Base-by-base conservation (phyloP, 768 basidiomycete genomes). In the Dioszegia crocea region DNA sequence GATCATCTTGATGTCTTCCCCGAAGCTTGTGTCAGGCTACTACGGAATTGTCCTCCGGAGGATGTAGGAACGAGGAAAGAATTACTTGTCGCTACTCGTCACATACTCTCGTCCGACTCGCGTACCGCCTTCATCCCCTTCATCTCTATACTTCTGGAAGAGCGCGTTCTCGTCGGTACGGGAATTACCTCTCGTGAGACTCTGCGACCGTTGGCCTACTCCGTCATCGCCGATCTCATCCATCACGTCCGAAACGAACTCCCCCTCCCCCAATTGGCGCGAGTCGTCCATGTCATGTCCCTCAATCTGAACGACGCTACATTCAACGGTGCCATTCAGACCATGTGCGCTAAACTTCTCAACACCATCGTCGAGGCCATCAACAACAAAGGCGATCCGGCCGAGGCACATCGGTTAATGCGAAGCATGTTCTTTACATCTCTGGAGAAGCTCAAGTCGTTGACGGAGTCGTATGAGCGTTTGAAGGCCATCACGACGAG, bases 1-100 rank as follows among this genome's bases (percentile, higher is more conserved):
- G 79, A 83, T 2, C 89, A 91, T 66, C 86, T 87, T 10, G 89
- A 94, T 71, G 84, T 83, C 4, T 82, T 98, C 24, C 86, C 92
- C 30, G 79, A 88, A 50, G 84, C 85, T 21, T 86, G 88, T 27
- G 78, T 98, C 31, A 83, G 96, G n/a, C 80, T 98, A 30, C 81
- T 98, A 47, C 89, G 96, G 72, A 93, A 98, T 74, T 92, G 92
- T 71, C 93, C 96, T 38, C 82, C 87, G 0, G 89, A 88, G 70
- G 87, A 87, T 9, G 87, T 91, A 14, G 80, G 84, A 9, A 82
- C 90, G 19, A 82, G 94, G 48, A 91, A 88, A 82, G 91, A 89
- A 40, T 30, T 66, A 27, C 55, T 49, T 9, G 86, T 94, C 12
- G 91, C 92, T 11, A 86, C 94, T 51, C 84, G 94, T 41, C 93